A percentile compares a stretch with the other conserved stretches of the same genome.
These are phyloP conservation scores for Talaromyces nanjingensis DNA, from an alignment of 495 filamentous ascomycete genomes.

Conservation along the genomic window DNA sequence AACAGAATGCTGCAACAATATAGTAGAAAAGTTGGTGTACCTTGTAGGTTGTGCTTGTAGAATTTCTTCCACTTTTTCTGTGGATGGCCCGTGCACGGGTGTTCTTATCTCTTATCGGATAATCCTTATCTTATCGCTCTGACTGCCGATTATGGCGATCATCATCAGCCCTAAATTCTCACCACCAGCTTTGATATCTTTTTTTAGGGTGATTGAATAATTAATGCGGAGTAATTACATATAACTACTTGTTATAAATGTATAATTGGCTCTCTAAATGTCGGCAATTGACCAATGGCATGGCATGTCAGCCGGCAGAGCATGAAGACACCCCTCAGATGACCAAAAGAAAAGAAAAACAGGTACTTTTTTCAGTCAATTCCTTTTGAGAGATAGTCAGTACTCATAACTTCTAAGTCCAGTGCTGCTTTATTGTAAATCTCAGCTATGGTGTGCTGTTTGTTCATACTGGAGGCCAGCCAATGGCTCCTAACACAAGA, in stretches of 20 bases:
- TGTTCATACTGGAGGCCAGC: not conserved
- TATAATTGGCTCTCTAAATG: not conserved
- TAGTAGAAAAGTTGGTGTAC: not conserved
- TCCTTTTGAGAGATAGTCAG: not conserved
- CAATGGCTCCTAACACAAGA: not conserved
- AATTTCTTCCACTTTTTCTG: slow-evolving; percentile 21
- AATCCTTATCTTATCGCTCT: slow-evolving; percentile 11
- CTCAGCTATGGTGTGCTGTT: not conserved
- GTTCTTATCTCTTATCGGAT: slow-evolving; percentile 8
- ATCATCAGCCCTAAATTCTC: not conserved
- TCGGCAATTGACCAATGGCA: not conserved
- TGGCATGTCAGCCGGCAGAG: not conserved
- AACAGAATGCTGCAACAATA: not conserved
- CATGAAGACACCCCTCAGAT: not conserved
- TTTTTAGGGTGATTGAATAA: not conserved
- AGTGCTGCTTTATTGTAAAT: not conserved
- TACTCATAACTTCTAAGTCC: not conserved
- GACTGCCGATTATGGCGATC: not conserved
- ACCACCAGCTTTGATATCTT: not conserved
- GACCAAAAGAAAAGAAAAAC: not conserved
- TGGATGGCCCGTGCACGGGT: slow-evolving; percentile 23
- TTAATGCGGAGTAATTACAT: not conserved
- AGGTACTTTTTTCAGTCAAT: not conserved
- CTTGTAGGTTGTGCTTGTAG: not conserved
- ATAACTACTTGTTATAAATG: not conserved